Evolutionary conservation across 106 monocot genomes (phyloP), one percentile per base, ranked within the genome.

Genomic region (Narthecium ossifragum): DNA sequence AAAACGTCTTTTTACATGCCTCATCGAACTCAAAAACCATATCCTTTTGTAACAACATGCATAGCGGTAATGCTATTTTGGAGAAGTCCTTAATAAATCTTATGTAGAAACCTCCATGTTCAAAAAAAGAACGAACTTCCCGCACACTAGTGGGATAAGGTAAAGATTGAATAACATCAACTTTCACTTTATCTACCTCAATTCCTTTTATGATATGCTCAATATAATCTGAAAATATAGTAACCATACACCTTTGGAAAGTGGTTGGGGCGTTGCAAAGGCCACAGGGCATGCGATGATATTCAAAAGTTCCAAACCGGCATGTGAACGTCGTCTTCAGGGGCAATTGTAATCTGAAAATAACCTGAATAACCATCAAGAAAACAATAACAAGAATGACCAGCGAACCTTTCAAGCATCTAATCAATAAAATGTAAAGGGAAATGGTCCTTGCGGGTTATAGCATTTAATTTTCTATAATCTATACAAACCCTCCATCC

Each of bases 61-160:
- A 40, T 1, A 77, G 27, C 11, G 63, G 70, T 34, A 15, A 37
- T 46, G 64, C 23, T 1, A 76, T 69, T 50, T 68, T 49, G 20
- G 47, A 58, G n/a, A 68, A 57, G 23, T 57, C 31, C 26, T 64
- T 64, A 29, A 76, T 64, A 13, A 76, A 76, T 45, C 54, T 4
- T n/a, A 65, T 1, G 38, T 77, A 71, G 31, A 77, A 77, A 15
- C 59, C 18, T 3, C 49, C 56, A 43, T 78, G 56, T 14, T 47
- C 47, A 34, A 67, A 17, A 39, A 75, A 75, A 45, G 53, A 54
- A 40, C 65, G 26, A 20, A 40, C 7, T 5, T 2, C 45, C 27
- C 25, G 43, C 21, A 66, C 26, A 9, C 11, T 5, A 20, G 34
- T 28, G 1, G 39, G 55, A n/a, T 29, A 17, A 20, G 54, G 55